Conservation (phyloP, 2,329 filamentous ascomycete genomes). For the Curvularia spicifera region DNA sequence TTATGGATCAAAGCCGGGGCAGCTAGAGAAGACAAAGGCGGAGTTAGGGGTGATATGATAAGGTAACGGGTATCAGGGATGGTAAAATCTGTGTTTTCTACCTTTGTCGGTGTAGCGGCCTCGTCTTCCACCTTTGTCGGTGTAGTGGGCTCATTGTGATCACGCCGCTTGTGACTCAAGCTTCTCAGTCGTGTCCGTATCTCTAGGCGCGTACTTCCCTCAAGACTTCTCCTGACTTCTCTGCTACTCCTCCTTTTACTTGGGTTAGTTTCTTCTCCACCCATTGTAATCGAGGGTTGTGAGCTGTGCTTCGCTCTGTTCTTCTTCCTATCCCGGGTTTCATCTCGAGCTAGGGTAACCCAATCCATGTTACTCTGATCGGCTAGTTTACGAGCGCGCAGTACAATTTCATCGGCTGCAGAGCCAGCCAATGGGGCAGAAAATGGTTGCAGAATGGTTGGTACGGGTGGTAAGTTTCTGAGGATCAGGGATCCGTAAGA, state of each 20-base stretch:
- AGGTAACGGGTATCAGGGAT: conserved; percentile 49
- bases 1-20: conserved; percentile 41
- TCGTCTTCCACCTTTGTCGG: conserved; percentile 14
- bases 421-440: conserved; percentile 60
- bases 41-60: conserved; percentile 56
- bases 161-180: conserved; percentile 34
- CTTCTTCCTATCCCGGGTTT: conserved; percentile 25
- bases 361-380: conserved; percentile 64
- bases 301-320: conserved; percentile 39
- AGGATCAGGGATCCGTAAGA: conserved; percentile 90
- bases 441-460: conserved; percentile 66
- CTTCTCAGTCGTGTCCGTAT: conserved; percentile 35
- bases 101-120: conserved; percentile 13
- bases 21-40: conserved; percentile 50
- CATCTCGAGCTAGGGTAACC: conserved; percentile 29
- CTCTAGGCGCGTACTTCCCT: conserved; percentile 47
- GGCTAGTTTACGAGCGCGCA: conserved; percentile 72
- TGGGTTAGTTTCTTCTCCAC: conserved; percentile 56
- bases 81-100: conserved; percentile 9
- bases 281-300: conserved; percentile 47
- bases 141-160: conserved; percentile 11
- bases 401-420: conserved; percentile 70
- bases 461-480: conserved; percentile 68
- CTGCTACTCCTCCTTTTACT: conserved; percentile 51
- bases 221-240: conserved; percentile 46